Base-by-base conservation (phyloP, 352 stramenopile genomes). In the Phytopythium ostracodes region DNA sequence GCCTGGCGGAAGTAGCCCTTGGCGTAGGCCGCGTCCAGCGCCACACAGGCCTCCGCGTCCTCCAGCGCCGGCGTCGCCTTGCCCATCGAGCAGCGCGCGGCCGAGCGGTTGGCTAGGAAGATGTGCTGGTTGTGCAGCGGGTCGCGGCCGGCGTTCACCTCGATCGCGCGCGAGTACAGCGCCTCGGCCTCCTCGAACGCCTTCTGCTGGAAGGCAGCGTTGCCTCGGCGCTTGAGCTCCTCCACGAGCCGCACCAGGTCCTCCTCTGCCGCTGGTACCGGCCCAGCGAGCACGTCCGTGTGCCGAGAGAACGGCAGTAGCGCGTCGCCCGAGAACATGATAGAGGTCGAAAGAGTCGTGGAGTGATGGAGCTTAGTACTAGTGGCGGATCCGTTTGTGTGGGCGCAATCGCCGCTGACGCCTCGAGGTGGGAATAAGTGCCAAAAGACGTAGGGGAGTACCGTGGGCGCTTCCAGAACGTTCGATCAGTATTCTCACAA, bases 141-240 rank as follows among this genome's bases (percentile, higher is more conserved):
- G 46, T 90, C 68, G 43, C 56, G 67, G 46, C 36, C 44, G 38
- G 62, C 58, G 63, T 91, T 90, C 60, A 94, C 62, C 29, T 97
- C 84, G 60, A 99, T 91, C 36, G 89, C 97, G 68, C 98, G 98
- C 60, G 82, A 83, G 79, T 99, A 99, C n/a, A 99, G 80, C 59
- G 91, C 79, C 56, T 99, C 92, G 20, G 96, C 96, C 64, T 98
- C 94, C 43, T 97, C 91, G 49, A 90, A 76, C 29, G 79, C 66
- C 63, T 93, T 92, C 64, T 92, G 79, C 68, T 77, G 60, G 71
- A 97, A 97, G 8, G 89, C 89, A 9, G 85, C 81, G 63, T 97
- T 97, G 55, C 89, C 89, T 12, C 89, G 83, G 18, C 84, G 79
- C 75, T 96, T 97, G 56, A 97, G 73, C 74, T 97, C 89, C 18